phyloP scores from a whole-genome alignment of 176 grass and related monocot species.

The Oryza punctata region DNA sequence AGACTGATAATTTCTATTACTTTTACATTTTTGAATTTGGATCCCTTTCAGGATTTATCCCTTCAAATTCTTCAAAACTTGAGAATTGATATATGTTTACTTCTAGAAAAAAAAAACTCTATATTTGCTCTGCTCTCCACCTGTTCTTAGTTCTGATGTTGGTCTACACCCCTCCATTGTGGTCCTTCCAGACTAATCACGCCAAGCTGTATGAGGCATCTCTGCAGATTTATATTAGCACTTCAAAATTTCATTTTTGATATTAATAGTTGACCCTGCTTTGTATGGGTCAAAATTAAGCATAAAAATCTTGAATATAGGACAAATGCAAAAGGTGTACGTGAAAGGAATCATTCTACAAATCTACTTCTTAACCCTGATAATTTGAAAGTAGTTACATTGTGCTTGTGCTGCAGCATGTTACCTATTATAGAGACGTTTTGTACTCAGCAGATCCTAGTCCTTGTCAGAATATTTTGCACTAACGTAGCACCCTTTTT shows the following conservation, averaged over 20 bases:
- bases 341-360: not conserved
- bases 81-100: not conserved
- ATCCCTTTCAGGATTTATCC: not conserved
- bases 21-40: not conserved
- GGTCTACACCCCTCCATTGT: not conserved
- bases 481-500: slow-evolving; percentile 30
- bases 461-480: slow-evolving; percentile 30
- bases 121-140: not conserved
- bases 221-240: not conserved
- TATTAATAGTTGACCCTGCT: not conserved
- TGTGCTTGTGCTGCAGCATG: not conserved
- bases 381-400: not conserved
- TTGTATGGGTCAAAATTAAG: not conserved
- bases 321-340: not conserved
- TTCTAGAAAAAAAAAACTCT: not conserved
- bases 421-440: not conserved
- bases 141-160: not conserved
- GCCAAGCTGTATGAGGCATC: not conserved
- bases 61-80: not conserved
- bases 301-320: not conserved
- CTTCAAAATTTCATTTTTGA: not conserved
- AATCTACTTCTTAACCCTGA: slow-evolving; percentile 5
- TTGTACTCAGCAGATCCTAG: slow-evolving; percentile 5
- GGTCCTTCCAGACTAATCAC: not conserved
- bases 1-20: not conserved